phyloP scores from a whole-genome alignment of 139 green algal species.

The Coccomyxa sp. region DNA sequence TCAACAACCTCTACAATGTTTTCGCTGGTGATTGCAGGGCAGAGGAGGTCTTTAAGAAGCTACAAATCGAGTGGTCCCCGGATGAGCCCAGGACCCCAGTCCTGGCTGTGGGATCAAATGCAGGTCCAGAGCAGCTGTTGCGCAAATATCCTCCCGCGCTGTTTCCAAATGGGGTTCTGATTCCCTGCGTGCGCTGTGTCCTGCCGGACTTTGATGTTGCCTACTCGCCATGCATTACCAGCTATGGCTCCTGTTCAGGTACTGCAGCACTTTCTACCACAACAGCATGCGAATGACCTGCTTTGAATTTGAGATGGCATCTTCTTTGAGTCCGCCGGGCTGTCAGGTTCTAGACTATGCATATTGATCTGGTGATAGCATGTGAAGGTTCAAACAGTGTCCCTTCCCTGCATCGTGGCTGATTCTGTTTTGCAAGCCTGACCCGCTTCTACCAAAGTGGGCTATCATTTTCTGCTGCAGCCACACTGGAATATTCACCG shows the following conservation, averaged over 20 bases:
- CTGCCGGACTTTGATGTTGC: constrained; percentile 61
- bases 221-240: constrained; percentile 51
- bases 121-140: constrained; percentile 45
- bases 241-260: constrained; percentile 47
- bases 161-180: constrained; percentile 35
- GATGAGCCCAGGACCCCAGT: constrained; percentile 28
- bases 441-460: no score
- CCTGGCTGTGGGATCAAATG: constrained; percentile 67
- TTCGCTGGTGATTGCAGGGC: background rate
- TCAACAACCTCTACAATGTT: background rate
- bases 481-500: constrained; percentile 48
- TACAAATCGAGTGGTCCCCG: background rate
- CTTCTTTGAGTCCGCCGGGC: background rate
- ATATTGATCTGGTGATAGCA: no score
- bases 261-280: background rate
- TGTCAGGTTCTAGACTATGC: no score
- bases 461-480: constrained; percentile 18
- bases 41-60: background rate
- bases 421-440: no score
- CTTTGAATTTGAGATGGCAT: background rate
- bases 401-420: no score
- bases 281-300: background rate
- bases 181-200: constrained; percentile 44
- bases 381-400: no score
- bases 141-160: constrained; percentile 46